These are phyloP conservation scores for Anisogramma anomala DNA, from an alignment of 2,329 filamentous ascomycete genomes.

Conservation along the genomic window DNA sequence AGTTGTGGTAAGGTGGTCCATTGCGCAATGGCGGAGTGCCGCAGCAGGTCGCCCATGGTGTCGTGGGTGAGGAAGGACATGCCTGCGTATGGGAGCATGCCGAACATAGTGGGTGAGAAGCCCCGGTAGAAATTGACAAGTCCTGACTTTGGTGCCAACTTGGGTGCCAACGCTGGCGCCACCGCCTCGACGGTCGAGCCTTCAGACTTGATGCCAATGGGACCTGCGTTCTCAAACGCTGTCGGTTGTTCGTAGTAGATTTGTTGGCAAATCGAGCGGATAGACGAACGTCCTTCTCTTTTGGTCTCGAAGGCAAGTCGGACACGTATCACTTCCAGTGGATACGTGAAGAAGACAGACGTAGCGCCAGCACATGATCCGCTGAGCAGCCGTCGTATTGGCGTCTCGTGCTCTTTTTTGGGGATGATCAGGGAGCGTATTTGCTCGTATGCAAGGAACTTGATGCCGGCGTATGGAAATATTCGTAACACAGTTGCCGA, in stretches of 20 bases:
- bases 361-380: constrained; percentile 73
- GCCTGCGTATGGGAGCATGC: constrained; percentile 95
- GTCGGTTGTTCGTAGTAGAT: constrained; percentile 70
- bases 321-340: constrained; percentile 83
- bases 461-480: constrained; percentile 95
- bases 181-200: constrained; percentile 37
- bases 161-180: too few species aligned
- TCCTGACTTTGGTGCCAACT: constrained; percentile 56
- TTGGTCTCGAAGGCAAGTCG: constrained; percentile 92
- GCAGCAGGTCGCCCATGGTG: constrained; percentile 72
- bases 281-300: constrained; percentile 53
- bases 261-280: constrained; percentile 66
- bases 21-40: constrained; percentile 51
- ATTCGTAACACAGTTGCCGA: constrained; percentile 88
- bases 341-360: constrained; percentile 93
- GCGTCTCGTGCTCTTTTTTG: constrained; percentile 62
- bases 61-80: constrained; percentile 95
- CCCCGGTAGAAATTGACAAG: constrained; percentile 90
- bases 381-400: constrained; percentile 60
- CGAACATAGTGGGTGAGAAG: constrained; percentile 78
- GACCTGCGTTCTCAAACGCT: constrained; percentile 25
- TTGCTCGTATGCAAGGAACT: constrained; percentile 96
- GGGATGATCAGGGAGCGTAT: constrained; percentile 71
- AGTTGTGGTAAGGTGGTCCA: constrained; percentile 65
- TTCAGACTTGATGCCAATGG: constrained; percentile 30